Conservation (phyloP, 139 green algal genomes). For the Auxenochlorella protothecoides region DNA sequence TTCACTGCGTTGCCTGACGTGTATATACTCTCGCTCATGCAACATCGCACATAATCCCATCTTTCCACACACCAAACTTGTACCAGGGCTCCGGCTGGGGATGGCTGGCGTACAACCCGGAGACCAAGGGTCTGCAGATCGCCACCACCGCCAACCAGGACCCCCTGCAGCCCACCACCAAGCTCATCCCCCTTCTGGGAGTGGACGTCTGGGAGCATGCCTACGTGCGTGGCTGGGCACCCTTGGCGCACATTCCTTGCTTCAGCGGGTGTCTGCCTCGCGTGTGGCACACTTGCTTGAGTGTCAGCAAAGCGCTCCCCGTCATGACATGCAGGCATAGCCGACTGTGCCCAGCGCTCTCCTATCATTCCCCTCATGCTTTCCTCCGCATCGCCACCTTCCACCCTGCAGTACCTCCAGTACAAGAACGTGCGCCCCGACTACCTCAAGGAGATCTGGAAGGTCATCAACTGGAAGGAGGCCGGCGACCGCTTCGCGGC, state of each 20-base stretch:
- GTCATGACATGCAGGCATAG: no score
- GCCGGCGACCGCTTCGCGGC: slow-evolving; percentile 52
- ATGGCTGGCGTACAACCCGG: slow-evolving; percentile 84
- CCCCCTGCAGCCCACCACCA: slow-evolving; percentile 34
- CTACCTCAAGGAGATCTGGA: slow-evolving; percentile 96
- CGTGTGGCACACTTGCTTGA: no score
- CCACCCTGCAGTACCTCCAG: slow-evolving; percentile 27
- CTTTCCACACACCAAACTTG: no score
- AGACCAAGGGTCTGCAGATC: slow-evolving; percentile 54
- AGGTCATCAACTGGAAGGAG: slow-evolving; percentile 95
- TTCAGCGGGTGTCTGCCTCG: no score
- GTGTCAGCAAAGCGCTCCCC: no score
- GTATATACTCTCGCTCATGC: no score
- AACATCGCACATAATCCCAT: no score
- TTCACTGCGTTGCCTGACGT: no score
- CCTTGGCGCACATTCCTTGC: no score
- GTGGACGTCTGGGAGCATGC: slow-evolving; percentile 91
- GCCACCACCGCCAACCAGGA: slow-evolving; percentile 84
- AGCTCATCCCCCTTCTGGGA: slow-evolving; percentile 84
- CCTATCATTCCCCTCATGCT: background rate
- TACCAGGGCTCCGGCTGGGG: slow-evolving; percentile 88
- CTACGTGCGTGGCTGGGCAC: slow-evolving; percentile 9
- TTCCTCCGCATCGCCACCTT: background rate
- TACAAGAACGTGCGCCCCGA: slow-evolving; percentile 96
- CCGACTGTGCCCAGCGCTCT: no score